Evolutionary conservation across 257 asterid genomes (phyloP), one percentile per base, ranked within the genome.

Genomic region (Haberlea rhodopensis): DNA sequence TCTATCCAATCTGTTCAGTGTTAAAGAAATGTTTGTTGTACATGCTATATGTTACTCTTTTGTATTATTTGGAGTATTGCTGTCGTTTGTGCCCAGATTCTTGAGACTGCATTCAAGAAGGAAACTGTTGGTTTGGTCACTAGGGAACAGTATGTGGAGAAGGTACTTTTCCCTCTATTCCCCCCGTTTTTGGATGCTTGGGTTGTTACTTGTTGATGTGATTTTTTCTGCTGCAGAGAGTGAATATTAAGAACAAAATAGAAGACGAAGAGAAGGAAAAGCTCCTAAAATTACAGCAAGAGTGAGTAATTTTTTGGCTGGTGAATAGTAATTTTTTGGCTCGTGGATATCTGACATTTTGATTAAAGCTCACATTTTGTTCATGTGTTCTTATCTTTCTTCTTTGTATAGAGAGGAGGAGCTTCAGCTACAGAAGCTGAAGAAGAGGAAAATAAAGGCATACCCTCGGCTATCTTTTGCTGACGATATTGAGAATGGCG

Each of bases 251-350:
- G 78, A 88, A 67, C 71, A 94, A 94, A 75, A 46, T 94, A 53
- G 99, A 94, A 76, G 99, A 94, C 88, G 97, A 89, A 79, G 96
- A 94, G 72, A 94, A 94, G 84, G 99, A 94, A 78, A 94, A 90
- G 79, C 97, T 89, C 70, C 90, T 87, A 67, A 94, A 90, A 80
- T 67, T 94, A 82, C 97, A 85, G 79, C 97, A 90, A 77, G 96
- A 90, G 97, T 90, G 77, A 84, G 99, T 70, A 3, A 15, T 43
- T 2, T 53, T 23, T 24, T 16, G 20, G 45, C 63, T 67, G 67
- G 31, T 53, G 46, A 61, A 56, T n/a, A n/a, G n/a, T n/a, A n/a
- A n/a, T n/a, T n/a, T n/a, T n/a, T n/a, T n/a, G n/a, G n/a, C n/a
- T n/a, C n/a, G n/a, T n/a, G n/a, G n/a, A n/a, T 60, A 46, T 55